Evolutionary conservation across 768 basidiomycete genomes (phyloP), one percentile per base, ranked within the genome.

Genomic region (Amanita exitialis): DNA sequence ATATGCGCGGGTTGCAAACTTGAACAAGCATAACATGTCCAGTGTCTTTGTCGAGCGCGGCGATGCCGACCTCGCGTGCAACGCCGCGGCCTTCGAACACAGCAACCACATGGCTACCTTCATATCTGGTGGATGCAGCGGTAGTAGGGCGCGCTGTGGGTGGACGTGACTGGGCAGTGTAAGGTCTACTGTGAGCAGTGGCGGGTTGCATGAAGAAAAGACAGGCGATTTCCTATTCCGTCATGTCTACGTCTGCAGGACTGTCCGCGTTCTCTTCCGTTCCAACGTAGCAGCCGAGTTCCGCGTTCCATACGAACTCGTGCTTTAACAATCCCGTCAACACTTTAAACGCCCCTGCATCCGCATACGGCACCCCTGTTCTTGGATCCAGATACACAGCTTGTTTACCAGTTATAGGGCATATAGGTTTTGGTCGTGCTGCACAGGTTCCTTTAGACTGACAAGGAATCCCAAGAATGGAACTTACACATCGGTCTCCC

Each of bases 61-160:
- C 91, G 28, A 96, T 80, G 2, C 93, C 93, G 7, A 95, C 80
- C 61, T 95, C 92, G 49, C 86, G 72, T 0, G 83, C 83, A 25
- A 90, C 72, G 1, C 88, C 87, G 21, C 88, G 71, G 9, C 86
- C 85, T 65, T 91, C 88, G 23, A 90, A 66, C 16, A 90, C 64
- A 2, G 88, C 82, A 23, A 87, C 69, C 3, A 87, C 68, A 60
- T 80, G 82, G 51, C 69, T 82, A 0, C 73, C 75, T 54, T 88
- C 86, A 39, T 73, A 69, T 23, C 72, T 68, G 13, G 72, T 72
- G 4, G 84, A 84, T 2, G 70, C 75, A 12, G 81, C 70, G 0
- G 87, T 89, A 42, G 77, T 76, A 6, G 87, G 86, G 21, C 78
- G 4, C 13, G 42, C 49, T 30, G 77, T 78, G 12, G 67, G 70